Percentiles rank a stretch among this genome's conserved stretches.
phyloP scores from a whole-genome alignment of 768 basidiomycete species.

The Leccinum truebloodii region DNA sequence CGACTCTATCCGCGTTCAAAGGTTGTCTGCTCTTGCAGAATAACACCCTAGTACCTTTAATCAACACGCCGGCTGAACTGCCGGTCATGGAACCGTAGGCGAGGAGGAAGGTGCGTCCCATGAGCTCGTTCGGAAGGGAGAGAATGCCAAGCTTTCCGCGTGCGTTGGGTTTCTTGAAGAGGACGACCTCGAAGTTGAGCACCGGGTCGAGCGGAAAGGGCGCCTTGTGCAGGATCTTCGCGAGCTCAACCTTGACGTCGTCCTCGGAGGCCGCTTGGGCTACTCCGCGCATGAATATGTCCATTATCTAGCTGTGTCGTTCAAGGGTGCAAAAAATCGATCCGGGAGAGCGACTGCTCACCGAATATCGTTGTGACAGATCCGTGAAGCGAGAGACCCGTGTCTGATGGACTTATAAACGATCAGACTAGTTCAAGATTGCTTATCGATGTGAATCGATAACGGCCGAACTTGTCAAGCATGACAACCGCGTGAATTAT shows the following conservation, averaged over 20 bases:
- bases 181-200: constrained; percentile 36
- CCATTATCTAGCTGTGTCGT: constrained; percentile 27
- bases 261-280: constrained; percentile 28
- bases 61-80: constrained; percentile 19
- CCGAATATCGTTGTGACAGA: constrained; percentile 17
- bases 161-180: constrained; percentile 27
- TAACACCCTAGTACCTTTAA: constrained; percentile 26
- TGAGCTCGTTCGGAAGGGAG: constrained; percentile 26
- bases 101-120: constrained; percentile 28
- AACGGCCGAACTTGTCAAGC: constrained; percentile 6
- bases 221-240: constrained; percentile 34
- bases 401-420: constrained; percentile 19
- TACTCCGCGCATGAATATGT: constrained; percentile 37
- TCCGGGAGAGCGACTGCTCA: constrained; percentile 15
- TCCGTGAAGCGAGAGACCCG: neutral
- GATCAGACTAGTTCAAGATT: neutral
- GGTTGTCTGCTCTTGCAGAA: constrained; percentile 27
- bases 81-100: constrained; percentile 21
- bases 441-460: constrained; percentile 15
- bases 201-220: constrained; percentile 30
- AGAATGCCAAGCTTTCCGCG: constrained; percentile 34
- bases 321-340: neutral
- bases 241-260: constrained; percentile 36
- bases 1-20: constrained; percentile 26
- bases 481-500: neutral